These are phyloP conservation scores for Coemansia javaensis DNA, from an alignment of 192 early-diverging fungal species.

Conservation along the genomic window DNA sequence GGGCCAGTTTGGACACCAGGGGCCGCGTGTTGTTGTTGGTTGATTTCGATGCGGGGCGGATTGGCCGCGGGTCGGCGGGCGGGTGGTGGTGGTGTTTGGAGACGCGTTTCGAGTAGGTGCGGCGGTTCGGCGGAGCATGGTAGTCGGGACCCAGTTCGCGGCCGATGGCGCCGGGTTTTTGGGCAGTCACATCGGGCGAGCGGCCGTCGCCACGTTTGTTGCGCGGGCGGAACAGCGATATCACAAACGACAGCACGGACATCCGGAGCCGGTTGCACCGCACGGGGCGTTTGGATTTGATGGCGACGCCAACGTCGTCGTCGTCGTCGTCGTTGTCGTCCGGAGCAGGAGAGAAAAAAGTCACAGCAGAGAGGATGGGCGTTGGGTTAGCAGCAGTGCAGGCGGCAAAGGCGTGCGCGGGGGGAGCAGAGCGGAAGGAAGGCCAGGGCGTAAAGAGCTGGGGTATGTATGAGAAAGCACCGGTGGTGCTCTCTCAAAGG, in stretches of 20 bases:
- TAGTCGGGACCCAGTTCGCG: conserved; percentile 1
- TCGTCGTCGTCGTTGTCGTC: too few relatives aligned
- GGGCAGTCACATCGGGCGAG: not conserved
- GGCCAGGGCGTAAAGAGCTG: too few relatives aligned
- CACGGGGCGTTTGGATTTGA: too few relatives aligned
- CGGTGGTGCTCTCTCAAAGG: too few relatives aligned
- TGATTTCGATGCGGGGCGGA: conserved; percentile 32
- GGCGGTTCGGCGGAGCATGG: conserved; percentile 2
- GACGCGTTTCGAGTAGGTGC: conserved; percentile 13
- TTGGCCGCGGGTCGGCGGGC: conserved; percentile 26
- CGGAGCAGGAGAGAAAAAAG: not conserved
- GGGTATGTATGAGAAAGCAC: too few relatives aligned
- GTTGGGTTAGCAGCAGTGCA: too few relatives aligned
- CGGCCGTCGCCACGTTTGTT: conserved; percentile 15
- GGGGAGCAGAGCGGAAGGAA: too few relatives aligned
- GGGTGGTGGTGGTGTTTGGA: conserved; percentile 14
- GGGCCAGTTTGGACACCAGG: conserved; percentile 21
- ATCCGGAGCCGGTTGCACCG: too few relatives aligned
- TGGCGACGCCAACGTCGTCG: too few relatives aligned
- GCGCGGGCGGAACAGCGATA: conserved; percentile 47
- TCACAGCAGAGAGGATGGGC: not conserved
- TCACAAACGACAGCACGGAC: conserved; percentile 49
- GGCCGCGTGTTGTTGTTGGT: conserved; percentile 8
- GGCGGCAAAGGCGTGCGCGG: too few relatives aligned
- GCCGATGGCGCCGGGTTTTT: not conserved